phyloP scores from a whole-genome alignment of 75 land plant species.

The Azolla pinnata region DNA sequence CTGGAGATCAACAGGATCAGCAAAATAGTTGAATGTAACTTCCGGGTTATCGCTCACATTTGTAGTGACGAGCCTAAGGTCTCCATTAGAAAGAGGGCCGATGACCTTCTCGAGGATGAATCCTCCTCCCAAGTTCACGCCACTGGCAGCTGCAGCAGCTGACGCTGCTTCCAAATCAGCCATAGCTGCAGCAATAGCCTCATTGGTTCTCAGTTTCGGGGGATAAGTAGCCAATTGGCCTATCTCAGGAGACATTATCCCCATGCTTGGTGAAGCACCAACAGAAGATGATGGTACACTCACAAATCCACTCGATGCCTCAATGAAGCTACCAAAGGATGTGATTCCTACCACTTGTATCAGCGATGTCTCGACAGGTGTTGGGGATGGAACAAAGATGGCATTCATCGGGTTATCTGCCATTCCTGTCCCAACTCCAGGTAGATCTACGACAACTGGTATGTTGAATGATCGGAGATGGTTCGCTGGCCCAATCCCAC shows the following conservation, averaged over 20 bases:
- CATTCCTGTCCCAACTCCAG: slow-evolving; percentile 64
- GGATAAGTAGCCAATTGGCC: slow-evolving; percentile 50
- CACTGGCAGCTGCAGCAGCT: background rate
- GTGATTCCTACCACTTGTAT: slow-evolving; percentile 82
- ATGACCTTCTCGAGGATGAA: slow-evolving; percentile 43
- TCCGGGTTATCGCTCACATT: slow-evolving; percentile 30
- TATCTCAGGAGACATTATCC: slow-evolving; percentile 5
- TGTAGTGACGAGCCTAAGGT: slow-evolving; percentile 15
- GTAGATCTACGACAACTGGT: slow-evolving; percentile 24
- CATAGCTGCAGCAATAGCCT: slow-evolving; percentile 34
- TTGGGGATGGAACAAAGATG: slow-evolving; percentile 46
- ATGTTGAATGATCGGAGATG: slow-evolving; percentile 44
- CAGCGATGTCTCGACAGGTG: slow-evolving; percentile 46
- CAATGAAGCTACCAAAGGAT: slow-evolving; percentile 55
- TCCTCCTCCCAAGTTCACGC: slow-evolving; percentile 44
- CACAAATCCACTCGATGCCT: slow-evolving; percentile 56
- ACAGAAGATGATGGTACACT: background rate
- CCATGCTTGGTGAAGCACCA: background rate
- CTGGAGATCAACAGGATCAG: slow-evolving; percentile 26
- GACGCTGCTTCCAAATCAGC: slow-evolving; percentile 10
- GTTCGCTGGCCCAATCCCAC: slow-evolving; percentile 62
- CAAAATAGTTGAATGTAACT: slow-evolving; percentile 50
- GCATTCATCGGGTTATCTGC: slow-evolving; percentile 82
- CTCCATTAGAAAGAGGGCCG: slow-evolving; percentile 37
- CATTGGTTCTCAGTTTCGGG: slow-evolving; percentile 45